A percentile compares a stretch with the other conserved stretches of the same genome.
phyloP scores from a whole-genome alignment of 352 stramenopile species.

The Phytophthora palmivora region DNA sequence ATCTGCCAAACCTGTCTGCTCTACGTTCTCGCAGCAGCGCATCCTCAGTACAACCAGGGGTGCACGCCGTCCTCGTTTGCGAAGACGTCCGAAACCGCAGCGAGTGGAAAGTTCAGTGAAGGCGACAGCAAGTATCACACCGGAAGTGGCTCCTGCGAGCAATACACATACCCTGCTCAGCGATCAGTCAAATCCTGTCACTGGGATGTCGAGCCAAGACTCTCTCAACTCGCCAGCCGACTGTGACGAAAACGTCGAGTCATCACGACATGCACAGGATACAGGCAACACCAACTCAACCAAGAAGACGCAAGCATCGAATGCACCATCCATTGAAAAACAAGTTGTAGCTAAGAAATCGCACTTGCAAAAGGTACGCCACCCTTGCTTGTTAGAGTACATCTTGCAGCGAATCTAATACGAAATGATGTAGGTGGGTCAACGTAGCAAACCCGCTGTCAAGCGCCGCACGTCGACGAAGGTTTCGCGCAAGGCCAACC shows the following conservation, averaged over 20 bases:
- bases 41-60: background rate
- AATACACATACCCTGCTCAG: background rate
- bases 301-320: conserved; percentile 4
- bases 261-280: background rate
- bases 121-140: conserved; percentile 4
- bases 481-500: conserved; percentile 22
- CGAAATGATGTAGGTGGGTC: conserved; percentile 11
- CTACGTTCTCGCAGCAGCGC: background rate
- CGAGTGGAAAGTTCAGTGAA: conserved; percentile 27
- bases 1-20: background rate
- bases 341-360: conserved; percentile 14
- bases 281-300: background rate
- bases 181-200: conserved; percentile 11
- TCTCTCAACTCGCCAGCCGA: conserved; percentile 25
- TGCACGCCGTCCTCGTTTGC: conserved; percentile 29
- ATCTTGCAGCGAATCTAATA: conserved; percentile 5
- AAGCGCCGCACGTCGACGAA: conserved; percentile 34
- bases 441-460: conserved; percentile 14
- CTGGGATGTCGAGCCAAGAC: conserved; percentile 15
- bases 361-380: conserved; percentile 30
- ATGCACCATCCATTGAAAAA: background rate
- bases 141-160: background rate
- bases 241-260: conserved; percentile 28
- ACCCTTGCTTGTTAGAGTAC: background rate
- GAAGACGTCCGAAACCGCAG: conserved; percentile 34